phyloP scores from a whole-genome alignment of 176 grass and related monocot species.

The Olyra latifolia region DNA sequence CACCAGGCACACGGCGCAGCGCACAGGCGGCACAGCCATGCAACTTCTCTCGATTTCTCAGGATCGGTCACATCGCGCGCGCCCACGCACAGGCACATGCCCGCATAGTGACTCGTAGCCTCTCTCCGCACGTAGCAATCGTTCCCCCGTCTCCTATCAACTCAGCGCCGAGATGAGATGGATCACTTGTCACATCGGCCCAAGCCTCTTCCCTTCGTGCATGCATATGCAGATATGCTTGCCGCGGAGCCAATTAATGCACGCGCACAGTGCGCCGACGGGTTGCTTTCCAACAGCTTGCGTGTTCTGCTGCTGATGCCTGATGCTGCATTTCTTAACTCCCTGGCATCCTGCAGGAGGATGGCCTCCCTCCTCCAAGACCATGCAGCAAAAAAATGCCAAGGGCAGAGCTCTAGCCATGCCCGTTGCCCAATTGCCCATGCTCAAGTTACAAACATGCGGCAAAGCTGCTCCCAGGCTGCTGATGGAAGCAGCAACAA shows the following conservation, averaged over 20 bases:
- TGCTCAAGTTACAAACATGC: neutral
- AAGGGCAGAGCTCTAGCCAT: too few relatives aligned
- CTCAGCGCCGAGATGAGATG: neutral
- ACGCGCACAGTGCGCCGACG: neutral
- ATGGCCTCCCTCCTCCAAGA: neutral
- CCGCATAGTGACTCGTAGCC: neutral
- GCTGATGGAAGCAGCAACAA: neutral
- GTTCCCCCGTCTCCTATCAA: neutral
- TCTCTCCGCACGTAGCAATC: neutral
- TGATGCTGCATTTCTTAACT: neutral
- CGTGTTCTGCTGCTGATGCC: neutral
- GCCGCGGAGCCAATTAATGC: neutral
- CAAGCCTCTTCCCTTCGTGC: neutral
- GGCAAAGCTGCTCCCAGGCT: neutral
- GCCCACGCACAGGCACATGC: neutral
- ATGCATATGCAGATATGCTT: neutral
- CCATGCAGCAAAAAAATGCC: neutral
- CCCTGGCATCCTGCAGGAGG: too few relatives aligned
- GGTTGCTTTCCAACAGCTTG: neutral
- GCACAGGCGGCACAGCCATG: neutral
- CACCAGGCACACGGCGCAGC: neutral
- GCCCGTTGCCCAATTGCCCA: too few relatives aligned
- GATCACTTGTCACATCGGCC: constrained; percentile 24
- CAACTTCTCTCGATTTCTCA: neutral
- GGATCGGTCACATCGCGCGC: constrained; percentile 3